Conservation (phyloP, 2,329 filamentous ascomycete genomes). For the Fonsecaea pedrosoi region DNA sequence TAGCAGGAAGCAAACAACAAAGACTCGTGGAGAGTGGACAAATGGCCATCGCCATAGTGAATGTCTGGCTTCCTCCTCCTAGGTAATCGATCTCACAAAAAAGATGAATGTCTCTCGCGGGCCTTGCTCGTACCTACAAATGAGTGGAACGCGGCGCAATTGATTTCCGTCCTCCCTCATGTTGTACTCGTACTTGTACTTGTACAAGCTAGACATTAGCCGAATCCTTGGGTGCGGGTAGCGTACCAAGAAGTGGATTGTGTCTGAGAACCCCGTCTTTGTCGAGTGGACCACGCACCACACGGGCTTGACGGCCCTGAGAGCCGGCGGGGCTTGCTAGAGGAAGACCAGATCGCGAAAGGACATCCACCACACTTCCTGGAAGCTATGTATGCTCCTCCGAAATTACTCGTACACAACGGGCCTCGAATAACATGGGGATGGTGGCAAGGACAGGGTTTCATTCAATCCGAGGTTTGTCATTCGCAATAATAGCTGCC, state of each 20-base stretch:
- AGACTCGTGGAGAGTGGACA: background rate
- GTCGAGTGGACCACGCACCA: background rate
- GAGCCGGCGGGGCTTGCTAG: background rate
- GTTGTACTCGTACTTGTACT: background rate
- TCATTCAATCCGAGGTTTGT: background rate
- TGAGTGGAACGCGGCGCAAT: background rate
- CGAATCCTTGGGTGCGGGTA: background rate
- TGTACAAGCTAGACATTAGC: background rate
- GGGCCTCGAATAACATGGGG: background rate
- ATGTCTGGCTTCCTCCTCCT: background rate
- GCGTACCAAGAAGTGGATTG: background rate
- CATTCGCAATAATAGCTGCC: background rate
- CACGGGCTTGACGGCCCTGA: background rate
- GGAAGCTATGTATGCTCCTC: background rate
- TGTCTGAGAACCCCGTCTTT: background rate
- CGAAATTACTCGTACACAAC: background rate
- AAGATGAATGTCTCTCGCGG: background rate
- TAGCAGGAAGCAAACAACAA: background rate
- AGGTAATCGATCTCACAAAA: background rate
- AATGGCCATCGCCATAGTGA: background rate
- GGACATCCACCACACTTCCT: background rate
- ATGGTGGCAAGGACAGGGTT: background rate
- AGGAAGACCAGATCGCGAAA: background rate
- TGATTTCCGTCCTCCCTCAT: background rate
- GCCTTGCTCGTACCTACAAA: too few species aligned